phyloP scores from a whole-genome alignment of 768 basidiomycete species.

The Pleurotus pulmonarius region DNA sequence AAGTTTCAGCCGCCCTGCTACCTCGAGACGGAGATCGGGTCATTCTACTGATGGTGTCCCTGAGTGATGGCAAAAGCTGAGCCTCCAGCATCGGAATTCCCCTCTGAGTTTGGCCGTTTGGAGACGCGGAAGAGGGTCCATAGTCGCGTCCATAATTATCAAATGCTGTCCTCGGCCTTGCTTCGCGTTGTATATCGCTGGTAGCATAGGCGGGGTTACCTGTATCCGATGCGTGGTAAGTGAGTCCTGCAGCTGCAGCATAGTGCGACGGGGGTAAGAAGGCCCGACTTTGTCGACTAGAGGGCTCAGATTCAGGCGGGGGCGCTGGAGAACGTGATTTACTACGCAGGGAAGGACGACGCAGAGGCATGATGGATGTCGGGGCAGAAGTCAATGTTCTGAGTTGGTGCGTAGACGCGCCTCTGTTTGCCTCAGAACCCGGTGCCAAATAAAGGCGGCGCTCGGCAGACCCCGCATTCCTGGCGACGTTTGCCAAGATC shows the following conservation, averaged over 20 bases:
- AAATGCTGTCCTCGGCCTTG: background rate
- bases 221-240: conserved; percentile 14
- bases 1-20: background rate
- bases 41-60: conserved; percentile 74
- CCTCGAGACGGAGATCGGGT: conserved; percentile 46
- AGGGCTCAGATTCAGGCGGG: conserved; percentile 20
- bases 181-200: background rate
- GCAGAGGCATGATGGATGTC: background rate
- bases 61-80: conserved; percentile 63
- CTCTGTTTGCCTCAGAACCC: too few species aligned
- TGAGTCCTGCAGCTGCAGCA: conserved; percentile 45
- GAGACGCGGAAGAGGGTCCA: background rate
- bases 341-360: conserved; percentile 20
- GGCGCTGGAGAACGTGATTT: conserved; percentile 41
- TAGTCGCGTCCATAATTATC: background rate
- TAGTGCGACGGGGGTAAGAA: conserved; percentile 57
- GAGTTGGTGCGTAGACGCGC: too few species aligned
- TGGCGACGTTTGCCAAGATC: too few species aligned
- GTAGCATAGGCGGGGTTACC: conserved; percentile 9
- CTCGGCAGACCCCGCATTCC: too few species aligned
- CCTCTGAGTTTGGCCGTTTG: conserved; percentile 36
- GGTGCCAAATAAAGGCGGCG: too few species aligned
- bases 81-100: conserved; percentile 59
- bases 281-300: conserved; percentile 23
- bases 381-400: too few species aligned